Conservation (phyloP, 306 rosid species). For the Vigna reflexopilosa region DNA sequence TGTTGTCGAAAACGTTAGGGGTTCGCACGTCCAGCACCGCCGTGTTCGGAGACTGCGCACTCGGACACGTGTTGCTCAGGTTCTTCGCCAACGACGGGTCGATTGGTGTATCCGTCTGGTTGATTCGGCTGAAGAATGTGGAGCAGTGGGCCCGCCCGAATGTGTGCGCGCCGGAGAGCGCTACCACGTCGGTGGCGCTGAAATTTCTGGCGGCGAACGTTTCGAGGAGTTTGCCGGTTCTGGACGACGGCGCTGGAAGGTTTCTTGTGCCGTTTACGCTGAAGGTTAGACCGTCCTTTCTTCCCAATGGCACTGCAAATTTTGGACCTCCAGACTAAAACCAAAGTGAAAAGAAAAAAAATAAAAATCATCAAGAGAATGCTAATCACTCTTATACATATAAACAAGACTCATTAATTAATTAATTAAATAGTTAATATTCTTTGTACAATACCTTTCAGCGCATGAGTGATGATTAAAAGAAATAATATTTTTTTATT, state of each 20-base stretch:
- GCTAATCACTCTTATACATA: too few species aligned
- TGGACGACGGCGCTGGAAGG: slow-evolving; percentile 50
- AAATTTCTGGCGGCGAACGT: slow-evolving; percentile 40
- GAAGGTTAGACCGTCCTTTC: slow-evolving; percentile 54
- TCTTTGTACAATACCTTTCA: background rate
- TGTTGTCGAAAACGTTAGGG: slow-evolving; percentile 55
- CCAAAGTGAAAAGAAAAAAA: background rate
- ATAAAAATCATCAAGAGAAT: too few species aligned
- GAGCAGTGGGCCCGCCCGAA: slow-evolving; percentile 56
- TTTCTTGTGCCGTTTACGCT: slow-evolving; percentile 41
- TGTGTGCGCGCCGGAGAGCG: slow-evolving; percentile 69
- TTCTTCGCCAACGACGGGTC: slow-evolving; percentile 47
- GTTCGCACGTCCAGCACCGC: slow-evolving; percentile 49
- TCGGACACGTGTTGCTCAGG: slow-evolving; percentile 43
- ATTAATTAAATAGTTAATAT: too few species aligned
- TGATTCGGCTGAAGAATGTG: slow-evolving; percentile 48
- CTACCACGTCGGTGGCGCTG: slow-evolving; percentile 54
- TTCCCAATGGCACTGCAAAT: slow-evolving; percentile 59
- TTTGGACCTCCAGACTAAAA: slow-evolving; percentile 60
- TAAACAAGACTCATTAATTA: too few species aligned
- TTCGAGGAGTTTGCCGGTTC: slow-evolving; percentile 28
- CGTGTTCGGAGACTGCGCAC: background rate
- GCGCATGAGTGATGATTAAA: background rate
- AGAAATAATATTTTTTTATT: background rate
- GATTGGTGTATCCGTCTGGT: slow-evolving; percentile 44